Conservation (phyloP, 805 yeast species). For the Wickerhamiella siamensis region DNA sequence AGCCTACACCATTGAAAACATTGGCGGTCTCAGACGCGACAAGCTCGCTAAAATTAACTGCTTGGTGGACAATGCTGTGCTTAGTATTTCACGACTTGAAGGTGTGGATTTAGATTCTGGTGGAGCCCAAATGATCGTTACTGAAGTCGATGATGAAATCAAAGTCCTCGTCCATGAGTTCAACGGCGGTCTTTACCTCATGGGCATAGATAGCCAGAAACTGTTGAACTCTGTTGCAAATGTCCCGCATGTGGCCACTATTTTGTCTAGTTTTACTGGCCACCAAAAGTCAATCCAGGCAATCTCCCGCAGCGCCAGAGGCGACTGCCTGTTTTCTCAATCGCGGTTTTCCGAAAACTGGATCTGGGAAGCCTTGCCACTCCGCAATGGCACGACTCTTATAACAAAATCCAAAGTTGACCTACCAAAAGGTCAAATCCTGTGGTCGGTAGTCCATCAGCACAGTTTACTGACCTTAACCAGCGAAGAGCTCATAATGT, state of each 20-base stretch:
- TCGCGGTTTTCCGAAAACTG: conserved; percentile 50
- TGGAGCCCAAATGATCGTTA: neutral
- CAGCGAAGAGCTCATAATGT: conserved; percentile 36
- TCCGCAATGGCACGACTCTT: conserved; percentile 26
- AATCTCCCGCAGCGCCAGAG: conserved; percentile 52
- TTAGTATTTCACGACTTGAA: neutral
- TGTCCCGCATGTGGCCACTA: neutral
- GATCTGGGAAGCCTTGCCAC: conserved; percentile 39
- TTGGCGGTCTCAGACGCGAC: conserved; percentile 26
- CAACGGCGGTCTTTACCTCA: conserved; percentile 3
- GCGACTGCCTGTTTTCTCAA: conserved; percentile 42
- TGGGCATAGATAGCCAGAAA: conserved; percentile 22
- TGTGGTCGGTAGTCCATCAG: conserved; percentile 35
- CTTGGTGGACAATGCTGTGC: conserved; percentile 18
- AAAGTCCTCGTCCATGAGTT: neutral
- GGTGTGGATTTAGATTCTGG: neutral
- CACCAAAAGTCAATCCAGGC: conserved; percentile 67
- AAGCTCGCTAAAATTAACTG: conserved; percentile 32
- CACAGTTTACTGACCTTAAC: conserved; percentile 32
- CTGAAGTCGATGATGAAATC: neutral
- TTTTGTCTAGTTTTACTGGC: conserved; percentile 51
- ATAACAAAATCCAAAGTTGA: conserved; percentile 28
- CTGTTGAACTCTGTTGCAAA: neutral
- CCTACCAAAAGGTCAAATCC: conserved; percentile 32
- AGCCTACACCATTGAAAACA: conserved; percentile 37